These are phyloP conservation scores for Colletotrichum godetiae DNA, from an alignment of 2,329 filamentous ascomycete species.

Conservation along the genomic window DNA sequence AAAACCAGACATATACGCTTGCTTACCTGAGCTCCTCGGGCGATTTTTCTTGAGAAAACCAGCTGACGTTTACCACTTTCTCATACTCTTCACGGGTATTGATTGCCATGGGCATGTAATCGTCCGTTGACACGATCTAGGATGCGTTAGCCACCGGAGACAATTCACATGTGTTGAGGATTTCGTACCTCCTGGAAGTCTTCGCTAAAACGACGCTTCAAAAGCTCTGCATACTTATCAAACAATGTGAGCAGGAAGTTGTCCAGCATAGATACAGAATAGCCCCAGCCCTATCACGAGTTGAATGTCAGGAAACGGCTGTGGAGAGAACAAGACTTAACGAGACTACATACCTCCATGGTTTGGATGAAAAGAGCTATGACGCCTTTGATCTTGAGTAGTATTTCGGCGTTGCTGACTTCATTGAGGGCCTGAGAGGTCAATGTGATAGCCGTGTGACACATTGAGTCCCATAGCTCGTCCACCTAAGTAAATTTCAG, in stretches of 20 bases:
- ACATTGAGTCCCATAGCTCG: constrained; percentile 98
- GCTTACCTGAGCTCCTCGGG: constrained; percentile 78
- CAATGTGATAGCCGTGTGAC: constrained; percentile 83
- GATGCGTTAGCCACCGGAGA: constrained; percentile 30
- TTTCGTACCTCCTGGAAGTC: constrained; percentile 86
- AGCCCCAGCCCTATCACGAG: constrained; percentile 80
- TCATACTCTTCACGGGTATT: constrained; percentile 91
- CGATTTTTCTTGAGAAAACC: constrained; percentile 89
- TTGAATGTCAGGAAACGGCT: constrained; percentile 22
- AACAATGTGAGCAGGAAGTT: constrained; percentile 89
- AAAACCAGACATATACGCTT: background rate
- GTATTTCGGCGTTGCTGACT: constrained; percentile 87
- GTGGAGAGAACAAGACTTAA: background rate
- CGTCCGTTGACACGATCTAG: constrained; percentile 85
- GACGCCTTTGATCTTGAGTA: constrained; percentile 95
- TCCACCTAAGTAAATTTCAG: constrained; percentile 73
- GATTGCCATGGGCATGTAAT: constrained; percentile 99
- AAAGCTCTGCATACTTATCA: constrained; percentile 90
- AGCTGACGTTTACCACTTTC: constrained; percentile 95
- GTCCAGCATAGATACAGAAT: constrained; percentile 84
- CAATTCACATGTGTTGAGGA: background rate
- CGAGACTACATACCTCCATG: constrained; percentile 78
- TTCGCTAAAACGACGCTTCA: constrained; percentile 92
- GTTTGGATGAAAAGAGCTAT: constrained; percentile 97
- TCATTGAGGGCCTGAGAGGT: constrained; percentile 82